Conservation (phyloP, 768 basidiomycete genomes). For the Panaeolus cyanescens region DNA sequence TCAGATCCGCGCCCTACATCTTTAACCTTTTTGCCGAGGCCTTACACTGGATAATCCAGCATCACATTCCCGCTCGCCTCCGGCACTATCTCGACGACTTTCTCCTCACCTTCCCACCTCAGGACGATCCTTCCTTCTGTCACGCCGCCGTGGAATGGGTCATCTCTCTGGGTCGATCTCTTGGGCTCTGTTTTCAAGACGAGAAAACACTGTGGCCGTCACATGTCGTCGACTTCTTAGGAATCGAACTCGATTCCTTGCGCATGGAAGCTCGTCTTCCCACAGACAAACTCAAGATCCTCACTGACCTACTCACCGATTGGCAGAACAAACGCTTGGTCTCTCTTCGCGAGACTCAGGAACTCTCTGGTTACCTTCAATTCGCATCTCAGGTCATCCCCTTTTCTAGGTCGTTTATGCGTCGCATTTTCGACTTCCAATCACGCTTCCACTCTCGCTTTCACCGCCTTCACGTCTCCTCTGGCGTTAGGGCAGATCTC, state of each 20-base stretch:
- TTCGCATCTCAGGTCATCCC: constrained; percentile 34
- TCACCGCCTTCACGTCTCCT: not conserved
- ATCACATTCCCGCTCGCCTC: constrained; percentile 30
- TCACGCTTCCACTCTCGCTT: constrained; percentile 16
- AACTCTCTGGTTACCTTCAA: constrained; percentile 30
- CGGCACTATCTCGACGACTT: constrained; percentile 40
- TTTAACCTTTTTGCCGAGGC: constrained; percentile 42
- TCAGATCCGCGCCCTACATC: constrained; percentile 35
- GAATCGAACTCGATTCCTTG: constrained; percentile 5
- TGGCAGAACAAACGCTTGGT: constrained; percentile 23
- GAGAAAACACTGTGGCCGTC: constrained; percentile 27
- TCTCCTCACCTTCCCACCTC: constrained; percentile 23
- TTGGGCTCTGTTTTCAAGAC: constrained; percentile 25
- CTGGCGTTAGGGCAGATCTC: constrained; percentile 15
- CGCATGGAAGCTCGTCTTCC: constrained; percentile 6
- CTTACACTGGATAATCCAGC: constrained; percentile 41
- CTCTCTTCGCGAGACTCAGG: constrained; percentile 25
- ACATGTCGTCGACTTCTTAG: constrained; percentile 18
- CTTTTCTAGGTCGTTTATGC: constrained; percentile 23
- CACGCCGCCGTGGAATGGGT: constrained; percentile 29
- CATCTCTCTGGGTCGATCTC: constrained; percentile 21
- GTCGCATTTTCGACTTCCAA: constrained; percentile 25
- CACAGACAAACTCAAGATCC: not conserved
- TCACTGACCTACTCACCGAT: not conserved
- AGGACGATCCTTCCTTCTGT: not conserved